phyloP scores from a whole-genome alignment of 2,329 filamentous ascomycete genomes.

The Emmonsiellopsis sp. region DNA sequence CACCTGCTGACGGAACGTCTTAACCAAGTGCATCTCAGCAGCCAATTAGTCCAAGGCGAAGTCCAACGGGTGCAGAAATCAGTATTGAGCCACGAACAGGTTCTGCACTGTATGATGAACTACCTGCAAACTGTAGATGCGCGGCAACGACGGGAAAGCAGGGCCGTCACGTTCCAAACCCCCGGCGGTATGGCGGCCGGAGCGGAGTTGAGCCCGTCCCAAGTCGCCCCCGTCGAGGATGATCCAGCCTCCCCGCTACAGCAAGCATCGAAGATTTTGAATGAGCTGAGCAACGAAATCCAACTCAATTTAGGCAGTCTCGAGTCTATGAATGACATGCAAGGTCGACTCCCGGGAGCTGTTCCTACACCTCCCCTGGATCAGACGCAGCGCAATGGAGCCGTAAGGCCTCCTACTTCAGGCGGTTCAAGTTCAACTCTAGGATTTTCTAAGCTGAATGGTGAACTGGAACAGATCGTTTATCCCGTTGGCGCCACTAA shows the following conservation, averaged over 20 bases:
- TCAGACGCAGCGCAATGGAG: constrained; percentile 36
- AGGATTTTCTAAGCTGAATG: constrained; percentile 41
- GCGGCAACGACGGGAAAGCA: constrained; percentile 54
- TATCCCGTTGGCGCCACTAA: constrained; percentile 87
- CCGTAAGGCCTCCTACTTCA: constrained; percentile 34
- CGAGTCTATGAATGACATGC: constrained; percentile 55
- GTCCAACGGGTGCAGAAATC: constrained; percentile 59
- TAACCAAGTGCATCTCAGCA: constrained; percentile 62
- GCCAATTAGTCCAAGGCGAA: constrained; percentile 57
- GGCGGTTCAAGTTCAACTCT: constrained; percentile 42
- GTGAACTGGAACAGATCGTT: constrained; percentile 62
- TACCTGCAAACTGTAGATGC: constrained; percentile 58
- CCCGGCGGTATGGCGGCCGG: constrained; percentile 31
- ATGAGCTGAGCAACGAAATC: constrained; percentile 56
- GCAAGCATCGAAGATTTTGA: constrained; percentile 57
- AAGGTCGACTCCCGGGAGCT: constrained; percentile 46
- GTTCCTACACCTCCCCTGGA: constrained; percentile 51
- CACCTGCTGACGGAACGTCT: constrained; percentile 79
- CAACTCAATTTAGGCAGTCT: constrained; percentile 56
- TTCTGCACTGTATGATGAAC: constrained; percentile 63
- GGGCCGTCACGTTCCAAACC: constrained; percentile 34
- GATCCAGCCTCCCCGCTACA: constrained; percentile 59
- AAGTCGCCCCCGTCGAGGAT: constrained; percentile 46
- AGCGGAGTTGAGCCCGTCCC: constrained; percentile 37
- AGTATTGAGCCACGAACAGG: constrained; percentile 61